Conservation (phyloP, 257 asterid species). For the Lantana camara region DNA sequence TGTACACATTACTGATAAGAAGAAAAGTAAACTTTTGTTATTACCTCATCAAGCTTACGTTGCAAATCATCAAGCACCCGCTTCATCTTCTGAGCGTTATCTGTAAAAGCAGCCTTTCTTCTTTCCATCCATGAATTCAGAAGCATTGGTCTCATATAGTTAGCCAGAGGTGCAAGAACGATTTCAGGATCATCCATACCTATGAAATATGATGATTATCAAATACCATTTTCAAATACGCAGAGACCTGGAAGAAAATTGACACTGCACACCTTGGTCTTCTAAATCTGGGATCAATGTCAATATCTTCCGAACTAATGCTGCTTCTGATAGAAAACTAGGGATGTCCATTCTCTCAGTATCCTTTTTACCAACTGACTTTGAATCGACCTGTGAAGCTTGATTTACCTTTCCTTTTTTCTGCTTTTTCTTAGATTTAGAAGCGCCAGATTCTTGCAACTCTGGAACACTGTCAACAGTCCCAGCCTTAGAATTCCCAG, state of each 20-base stretch:
- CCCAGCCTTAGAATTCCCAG: conserved; percentile 62
- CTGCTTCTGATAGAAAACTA: conserved; percentile 70
- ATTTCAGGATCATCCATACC: conserved; percentile 77
- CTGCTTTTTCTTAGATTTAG: conserved; percentile 80
- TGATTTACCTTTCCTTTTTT: conserved; percentile 64
- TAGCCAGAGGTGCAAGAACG: conserved; percentile 77
- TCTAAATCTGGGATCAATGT: conserved; percentile 83
- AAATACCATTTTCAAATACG: conserved; percentile 21
- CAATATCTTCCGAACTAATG: conserved; percentile 64
- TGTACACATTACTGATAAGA: conserved; percentile 9
- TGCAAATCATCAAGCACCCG: conserved; percentile 78
- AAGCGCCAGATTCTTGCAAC: conserved; percentile 54
- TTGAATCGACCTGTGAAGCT: conserved; percentile 65
- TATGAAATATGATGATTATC: conserved; percentile 26
- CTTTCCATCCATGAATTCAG: conserved; percentile 81
- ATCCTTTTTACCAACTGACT: conserved; percentile 64
- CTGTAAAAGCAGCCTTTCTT: conserved; percentile 81
- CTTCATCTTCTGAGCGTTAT: conserved; percentile 84
- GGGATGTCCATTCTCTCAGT: conserved; percentile 55
- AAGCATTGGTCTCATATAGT: conserved; percentile 87
- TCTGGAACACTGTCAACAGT: conserved; percentile 60
- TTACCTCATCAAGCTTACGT: conserved; percentile 92
- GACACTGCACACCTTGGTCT: conserved; percentile 64
- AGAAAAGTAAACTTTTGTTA: conserved; percentile 22
- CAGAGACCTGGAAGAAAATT: conserved; percentile 20